phyloP scores from a whole-genome alignment of 768 basidiomycete genomes.

The Phlebiopsis flavidoalba region DNA sequence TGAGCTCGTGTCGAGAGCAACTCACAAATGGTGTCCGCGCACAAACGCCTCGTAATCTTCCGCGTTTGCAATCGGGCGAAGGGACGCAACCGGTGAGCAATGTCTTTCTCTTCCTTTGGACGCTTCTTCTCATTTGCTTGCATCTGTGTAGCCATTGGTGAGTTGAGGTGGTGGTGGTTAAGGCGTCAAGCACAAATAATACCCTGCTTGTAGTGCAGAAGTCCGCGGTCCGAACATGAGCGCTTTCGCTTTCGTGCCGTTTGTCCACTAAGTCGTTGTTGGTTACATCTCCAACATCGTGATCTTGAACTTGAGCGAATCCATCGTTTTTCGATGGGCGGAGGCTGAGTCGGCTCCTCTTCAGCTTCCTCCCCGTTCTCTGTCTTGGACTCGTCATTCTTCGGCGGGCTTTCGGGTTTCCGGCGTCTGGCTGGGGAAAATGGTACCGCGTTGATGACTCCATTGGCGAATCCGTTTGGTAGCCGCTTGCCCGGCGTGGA shows the following conservation, averaged over 20 bases:
- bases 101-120: slow-evolving; percentile 86
- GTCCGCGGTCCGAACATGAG: slow-evolving; percentile 88
- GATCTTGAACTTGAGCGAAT: slow-evolving; percentile 85
- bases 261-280: slow-evolving; percentile 83
- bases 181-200: slow-evolving; percentile 29
- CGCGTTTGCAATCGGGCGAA: slow-evolving; percentile 89
- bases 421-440: slow-evolving; percentile 22
- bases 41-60: slow-evolving; percentile 88
- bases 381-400: slow-evolving; percentile 42
- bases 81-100: slow-evolving; percentile 82
- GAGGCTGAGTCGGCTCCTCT: slow-evolving; percentile 66
- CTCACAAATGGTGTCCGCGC: slow-evolving; percentile 87
- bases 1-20: not conserved
- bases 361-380: slow-evolving; percentile 52
- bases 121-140: slow-evolving; percentile 90
- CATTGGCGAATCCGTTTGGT: slow-evolving; percentile 28
- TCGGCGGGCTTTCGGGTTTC: slow-evolving; percentile 21
- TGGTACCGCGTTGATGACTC: slow-evolving; percentile 25
- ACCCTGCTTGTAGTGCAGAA: slow-evolving; percentile 96
- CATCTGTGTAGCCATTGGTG: slow-evolving; percentile 46
- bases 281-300: slow-evolving; percentile 88
- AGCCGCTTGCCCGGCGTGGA: slow-evolving; percentile 23
- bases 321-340: slow-evolving; percentile 78
- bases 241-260: slow-evolving; percentile 76
- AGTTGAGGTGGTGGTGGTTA: slow-evolving; percentile 4